Conservation (phyloP, 768 basidiomycete genomes). For the Exsudoporus frostii region DNA sequence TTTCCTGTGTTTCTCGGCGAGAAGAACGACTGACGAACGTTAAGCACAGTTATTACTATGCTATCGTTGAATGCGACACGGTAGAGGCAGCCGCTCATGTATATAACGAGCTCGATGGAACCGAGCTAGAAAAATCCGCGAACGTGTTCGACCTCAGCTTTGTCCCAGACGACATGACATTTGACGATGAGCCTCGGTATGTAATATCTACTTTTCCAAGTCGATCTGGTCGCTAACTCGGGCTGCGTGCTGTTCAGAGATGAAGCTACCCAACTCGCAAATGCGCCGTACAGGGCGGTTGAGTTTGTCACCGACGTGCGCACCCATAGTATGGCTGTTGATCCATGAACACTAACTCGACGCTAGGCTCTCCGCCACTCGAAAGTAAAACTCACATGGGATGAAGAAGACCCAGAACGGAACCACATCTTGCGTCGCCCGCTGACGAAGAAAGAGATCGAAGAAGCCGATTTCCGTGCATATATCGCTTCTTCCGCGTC, state of each 20-base stretch:
- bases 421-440: conserved; percentile 73
- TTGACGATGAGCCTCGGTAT: conserved; percentile 76
- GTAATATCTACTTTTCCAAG: neutral
- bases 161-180: conserved; percentile 85
- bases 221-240: neutral
- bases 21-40: conserved; percentile 4
- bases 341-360: neutral
- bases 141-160: conserved; percentile 95
- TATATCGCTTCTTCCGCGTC: conserved; percentile 73
- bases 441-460: conserved; percentile 81
- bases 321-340: neutral
- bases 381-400: conserved; percentile 98
- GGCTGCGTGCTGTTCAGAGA: conserved; percentile 50
- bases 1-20: neutral
- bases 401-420: conserved; percentile 92
- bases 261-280: conserved; percentile 69
- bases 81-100: conserved; percentile 74
- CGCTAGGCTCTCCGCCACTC: conserved; percentile 91
- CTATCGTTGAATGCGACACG: conserved; percentile 85
- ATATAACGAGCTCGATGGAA: conserved; percentile 84
- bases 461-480: conserved; percentile 85
- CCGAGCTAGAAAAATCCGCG: conserved; percentile 94
- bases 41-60: conserved; percentile 83
- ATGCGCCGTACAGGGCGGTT: conserved; percentile 61
- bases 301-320: conserved; percentile 93